Evolutionary conservation across 495 filamentous ascomycete species (phyloP).

Genomic region (Aspergillus wentii): DNA sequence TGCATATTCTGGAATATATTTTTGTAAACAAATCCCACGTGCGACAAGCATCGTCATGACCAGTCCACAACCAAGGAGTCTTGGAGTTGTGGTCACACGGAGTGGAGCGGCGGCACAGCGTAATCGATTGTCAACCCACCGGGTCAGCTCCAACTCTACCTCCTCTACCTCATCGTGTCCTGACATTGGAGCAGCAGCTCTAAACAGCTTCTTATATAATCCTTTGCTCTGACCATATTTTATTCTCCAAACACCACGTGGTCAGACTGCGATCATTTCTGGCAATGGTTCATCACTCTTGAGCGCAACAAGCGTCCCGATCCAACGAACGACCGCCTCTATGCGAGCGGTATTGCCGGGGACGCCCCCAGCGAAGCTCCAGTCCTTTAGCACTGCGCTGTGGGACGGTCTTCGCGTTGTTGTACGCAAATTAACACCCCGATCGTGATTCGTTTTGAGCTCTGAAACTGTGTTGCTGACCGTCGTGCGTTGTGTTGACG

Average conservation of each 20-base stretch:
- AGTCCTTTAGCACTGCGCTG: slow-evolving; percentile 79
- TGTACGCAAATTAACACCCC: too few relatives aligned
- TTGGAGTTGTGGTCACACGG: slow-evolving; percentile 14
- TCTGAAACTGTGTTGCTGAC: too few relatives aligned
- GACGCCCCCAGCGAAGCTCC: slow-evolving; percentile 81
- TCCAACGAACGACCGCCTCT: slow-evolving; percentile 30
- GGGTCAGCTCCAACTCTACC: slow-evolving; percentile 1
- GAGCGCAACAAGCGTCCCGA: slow-evolving; percentile 24
- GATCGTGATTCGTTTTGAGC: too few relatives aligned
- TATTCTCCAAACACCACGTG: too few relatives aligned
- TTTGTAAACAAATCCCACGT: too few relatives aligned
- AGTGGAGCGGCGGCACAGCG: slow-evolving; percentile 24
- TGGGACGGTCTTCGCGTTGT: slow-evolving; percentile 80
- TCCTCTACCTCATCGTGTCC: too few relatives aligned
- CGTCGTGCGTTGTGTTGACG: slow-evolving; percentile 6
- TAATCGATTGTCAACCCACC: slow-evolving; percentile 14
- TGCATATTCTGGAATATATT: too few relatives aligned
- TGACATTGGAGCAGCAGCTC: too few relatives aligned
- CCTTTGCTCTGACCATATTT: slow-evolving; percentile 3
- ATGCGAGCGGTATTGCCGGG: slow-evolving; percentile 86
- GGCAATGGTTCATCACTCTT: slow-evolving; percentile 37
- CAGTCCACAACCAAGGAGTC: too few relatives aligned
- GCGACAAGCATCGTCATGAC: neutral
- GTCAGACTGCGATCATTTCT: too few relatives aligned
- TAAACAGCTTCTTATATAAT: neutral